These are phyloP conservation scores for Clonostachys rosea DNA, from an alignment of 2,329 filamentous ascomycete genomes.

Conservation along the genomic window DNA sequence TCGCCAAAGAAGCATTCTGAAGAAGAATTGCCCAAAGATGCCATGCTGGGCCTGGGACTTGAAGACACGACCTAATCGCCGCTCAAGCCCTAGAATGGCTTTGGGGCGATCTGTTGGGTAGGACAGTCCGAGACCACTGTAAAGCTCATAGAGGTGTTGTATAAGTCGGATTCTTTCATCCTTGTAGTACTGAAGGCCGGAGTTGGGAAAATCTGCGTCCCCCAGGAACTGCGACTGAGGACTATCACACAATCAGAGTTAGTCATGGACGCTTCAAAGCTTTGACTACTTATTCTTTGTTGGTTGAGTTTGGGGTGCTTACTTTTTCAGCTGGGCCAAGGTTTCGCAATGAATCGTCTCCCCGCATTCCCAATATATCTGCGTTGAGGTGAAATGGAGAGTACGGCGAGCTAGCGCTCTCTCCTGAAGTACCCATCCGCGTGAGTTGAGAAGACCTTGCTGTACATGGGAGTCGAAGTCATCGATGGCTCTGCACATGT, in stretches of 20 bases:
- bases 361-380: not conserved
- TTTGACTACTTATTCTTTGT: no score
- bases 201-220: not conserved
- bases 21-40: not conserved
- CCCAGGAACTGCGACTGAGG: not conserved
- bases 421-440: not conserved
- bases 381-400: not conserved
- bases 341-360: not conserved
- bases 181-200: not conserved
- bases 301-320: not conserved
- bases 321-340: not conserved
- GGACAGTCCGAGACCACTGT: not conserved
- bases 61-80: not conserved
- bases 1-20: not conserved
- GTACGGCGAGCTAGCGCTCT: not conserved
- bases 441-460: not conserved
- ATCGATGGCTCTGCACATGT: not conserved
- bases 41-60: not conserved
- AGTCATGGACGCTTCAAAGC: no score
- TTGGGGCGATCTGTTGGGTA: not conserved
- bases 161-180: not conserved
- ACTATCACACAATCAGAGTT: no score
- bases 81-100: not conserved
- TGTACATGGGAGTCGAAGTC: not conserved
- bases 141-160: not conserved